Conservation (phyloP, 2,329 filamentous ascomycete genomes). For the Colletotrichum falcatum region DNA sequence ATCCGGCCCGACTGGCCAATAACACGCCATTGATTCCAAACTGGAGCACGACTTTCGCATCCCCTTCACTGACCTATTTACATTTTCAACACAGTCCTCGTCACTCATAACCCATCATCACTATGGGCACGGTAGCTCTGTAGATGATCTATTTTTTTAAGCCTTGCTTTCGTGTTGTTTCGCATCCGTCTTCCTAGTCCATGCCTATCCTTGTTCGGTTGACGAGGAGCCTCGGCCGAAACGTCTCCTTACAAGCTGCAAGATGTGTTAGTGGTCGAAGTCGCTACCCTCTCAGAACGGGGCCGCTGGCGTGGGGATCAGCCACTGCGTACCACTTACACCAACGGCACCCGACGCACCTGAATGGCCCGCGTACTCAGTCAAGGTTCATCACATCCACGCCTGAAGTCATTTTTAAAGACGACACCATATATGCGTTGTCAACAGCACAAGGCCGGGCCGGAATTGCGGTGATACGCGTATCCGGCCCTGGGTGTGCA, state of each 20-base stretch:
- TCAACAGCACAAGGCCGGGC: conserved; percentile 88
- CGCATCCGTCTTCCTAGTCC: not conserved
- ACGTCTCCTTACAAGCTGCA: conserved; percentile 8
- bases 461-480: conserved; percentile 89
- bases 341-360: not conserved
- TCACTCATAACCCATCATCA: not conserved
- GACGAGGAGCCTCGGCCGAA: conserved; percentile 29
- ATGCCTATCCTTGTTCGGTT: conserved; percentile 19
- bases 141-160: not conserved
- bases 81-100: not conserved
- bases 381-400: conserved; percentile 6
- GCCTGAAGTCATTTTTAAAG: conserved; percentile 7
- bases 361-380: not conserved
- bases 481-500: conserved; percentile 83
- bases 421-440: conserved; percentile 88
- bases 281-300: not conserved
- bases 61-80: not conserved
- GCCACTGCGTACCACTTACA: not conserved
- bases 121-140: not conserved
- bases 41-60: not conserved
- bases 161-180: too few species aligned
- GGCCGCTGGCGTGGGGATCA: conserved; percentile 7
- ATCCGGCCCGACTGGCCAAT: conserved; percentile 36
- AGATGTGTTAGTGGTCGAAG: conserved; percentile 32
- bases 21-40: conserved; percentile 13